These are phyloP conservation scores for Aspergillus ibericus DNA, from an alignment of 2,329 filamentous ascomycete genomes.

Conservation along the genomic window DNA sequence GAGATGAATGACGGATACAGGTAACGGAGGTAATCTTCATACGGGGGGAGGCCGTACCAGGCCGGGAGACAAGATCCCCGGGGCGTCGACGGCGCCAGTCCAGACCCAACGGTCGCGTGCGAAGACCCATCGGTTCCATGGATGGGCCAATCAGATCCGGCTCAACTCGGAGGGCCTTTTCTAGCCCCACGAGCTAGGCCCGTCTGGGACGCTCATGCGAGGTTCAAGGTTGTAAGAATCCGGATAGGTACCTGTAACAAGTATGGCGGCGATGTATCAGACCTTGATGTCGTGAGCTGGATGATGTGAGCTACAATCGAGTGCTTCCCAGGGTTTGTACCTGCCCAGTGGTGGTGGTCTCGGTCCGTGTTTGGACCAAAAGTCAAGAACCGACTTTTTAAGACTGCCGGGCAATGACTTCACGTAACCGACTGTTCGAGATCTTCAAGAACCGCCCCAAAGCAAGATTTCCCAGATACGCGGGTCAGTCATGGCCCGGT, in stretches of 20 bases:
- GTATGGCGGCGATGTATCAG: background rate
- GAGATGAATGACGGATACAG: background rate
- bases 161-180: background rate
- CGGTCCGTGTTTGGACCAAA: background rate
- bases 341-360: background rate
- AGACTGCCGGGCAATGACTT: background rate
- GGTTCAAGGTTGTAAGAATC: background rate
- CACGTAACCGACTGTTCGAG: background rate
- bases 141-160: slow-evolving; percentile 5
- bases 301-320: background rate
- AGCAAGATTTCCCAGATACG: background rate
- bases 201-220: slow-evolving; percentile 5
- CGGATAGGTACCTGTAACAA: background rate
- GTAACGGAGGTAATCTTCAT: background rate
- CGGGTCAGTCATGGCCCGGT: background rate
- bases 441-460: background rate
- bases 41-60: background rate
- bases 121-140: slow-evolving; percentile 4
- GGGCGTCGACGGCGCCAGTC: slow-evolving; percentile 9
- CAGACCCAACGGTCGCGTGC: slow-evolving; percentile 11
- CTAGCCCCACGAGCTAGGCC: slow-evolving; percentile 1
- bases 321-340: background rate
- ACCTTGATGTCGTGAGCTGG: background rate
- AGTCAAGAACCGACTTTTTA: background rate
- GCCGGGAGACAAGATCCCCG: background rate